Evolutionary conservation across 305 asterid genomes (phyloP), one percentile per base, ranked within the genome.

Genomic region (Fraxinus latifolia): DNA sequence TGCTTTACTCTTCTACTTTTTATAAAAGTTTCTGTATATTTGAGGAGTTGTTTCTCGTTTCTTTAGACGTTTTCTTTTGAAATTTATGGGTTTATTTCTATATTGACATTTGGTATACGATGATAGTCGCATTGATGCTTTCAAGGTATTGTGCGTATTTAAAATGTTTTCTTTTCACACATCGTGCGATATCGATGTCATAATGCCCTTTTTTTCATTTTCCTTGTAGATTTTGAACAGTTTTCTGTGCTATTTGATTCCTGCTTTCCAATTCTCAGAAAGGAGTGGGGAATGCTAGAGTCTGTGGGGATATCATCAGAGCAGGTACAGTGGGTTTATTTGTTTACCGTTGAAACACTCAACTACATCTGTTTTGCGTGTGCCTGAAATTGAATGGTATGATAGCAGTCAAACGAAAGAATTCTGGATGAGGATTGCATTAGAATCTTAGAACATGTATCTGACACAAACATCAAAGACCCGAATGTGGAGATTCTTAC

Each of bases 231-330:
- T 85, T 80, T 47, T 85, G 88, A 71, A 80, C 90, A 77, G 44
- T 83, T 89, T 81, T 81, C 87, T 74, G 78, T 77, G 23, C 84
- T 91, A 76, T 89, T 86, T 82, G 87, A 83, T 90, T 87, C 83
- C 65, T 88, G 90, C 88, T 87, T 91, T 84, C 93, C 93, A 23
- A 77, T 92, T 74, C 91, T 96, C 8, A 88, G 82, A 85, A 85
- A 70, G 71, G 97, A 94, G 86, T 92, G 97, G 97, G 93, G 83
- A 77, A 78, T 36, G 83, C 81, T 93, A 7, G 95, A 86, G 83
- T 83, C 93, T 23, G 31, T 72, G 33, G 94, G 89, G 73, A 83
- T 83, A 60, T 85, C 87, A 76, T 34, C 85, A 7, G 91, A 87
- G 50, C 89, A 85, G 97, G 99, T 96, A 90, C 47, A 19, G 50